Base-by-base conservation (phyloP, 192 early-diverging fungal species). In the Mortierella antarctica region DNA sequence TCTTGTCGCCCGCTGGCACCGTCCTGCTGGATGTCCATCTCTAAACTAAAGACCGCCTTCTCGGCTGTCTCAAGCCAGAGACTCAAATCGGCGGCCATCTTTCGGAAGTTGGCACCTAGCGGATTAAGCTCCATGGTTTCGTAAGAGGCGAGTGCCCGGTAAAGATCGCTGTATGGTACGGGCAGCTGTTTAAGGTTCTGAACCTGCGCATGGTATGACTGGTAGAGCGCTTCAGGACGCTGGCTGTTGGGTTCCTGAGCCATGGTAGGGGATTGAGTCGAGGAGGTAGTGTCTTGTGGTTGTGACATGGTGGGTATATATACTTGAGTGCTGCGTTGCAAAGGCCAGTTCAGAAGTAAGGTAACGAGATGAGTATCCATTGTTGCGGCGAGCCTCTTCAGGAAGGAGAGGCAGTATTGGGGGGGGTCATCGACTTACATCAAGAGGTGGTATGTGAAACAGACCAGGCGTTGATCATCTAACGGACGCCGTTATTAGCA, bases 21-120 rank as follows among this genome's bases (percentile, higher is more conserved):
- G 15, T 84, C 76, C 40, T 84, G 82, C 41, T 82, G 74, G 2
- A 86, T 73, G 48, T 88, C 73, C 54, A 87, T 80, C 59, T 86
- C 83, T 11, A 88, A 60, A 8, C 81, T 82, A 57, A 85, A 84
- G 9, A 88, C 74, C 11, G 80, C 70, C 60, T 87, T 53, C 49
- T 90, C 84, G 7, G 89, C 87, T 13, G 68, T 78, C 57, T 87
- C 87, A 17, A 90, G 54, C 89, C 89, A 90, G 14, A 67, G 47
- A 12, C 53, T 80, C 20, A 88, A 23, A 12, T 78, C 64, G 15
- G 57, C 56, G 0, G 71, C 59, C 2, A 80, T 61, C 31, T 57
- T 62, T 31, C 76, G 52, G 44, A 82, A 70, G 53, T 51, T 70
- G 15, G 64, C 57, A 48, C 65, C 39, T 4, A 82, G 68, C 11